A percentile compares a stretch with the other conserved stretches of the same genome.
phyloP scores from a whole-genome alignment of 108 stramenopile species.

The Epipyxis sp. region DNA sequence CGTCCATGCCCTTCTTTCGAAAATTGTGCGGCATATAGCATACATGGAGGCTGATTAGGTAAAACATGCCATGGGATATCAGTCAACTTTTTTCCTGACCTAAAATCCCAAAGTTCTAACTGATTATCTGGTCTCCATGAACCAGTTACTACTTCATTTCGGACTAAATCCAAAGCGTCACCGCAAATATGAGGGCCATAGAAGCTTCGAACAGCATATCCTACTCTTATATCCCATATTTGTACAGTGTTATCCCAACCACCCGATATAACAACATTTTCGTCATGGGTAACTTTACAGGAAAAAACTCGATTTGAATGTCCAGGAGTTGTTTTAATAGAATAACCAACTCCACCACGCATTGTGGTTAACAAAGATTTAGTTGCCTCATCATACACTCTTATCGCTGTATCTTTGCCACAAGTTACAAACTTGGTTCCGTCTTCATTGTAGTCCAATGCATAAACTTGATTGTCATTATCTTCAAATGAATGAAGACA shows the following conservation, averaged over 20 bases:
- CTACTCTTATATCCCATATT: constrained; percentile 57
- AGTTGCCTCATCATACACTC: constrained; percentile 60
- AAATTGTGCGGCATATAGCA: constrained; percentile 64
- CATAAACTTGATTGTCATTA: constrained; percentile 56
- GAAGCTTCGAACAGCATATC: constrained; percentile 48
- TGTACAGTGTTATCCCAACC: constrained; percentile 67
- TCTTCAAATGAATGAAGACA: constrained; percentile 53
- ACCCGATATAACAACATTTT: constrained; percentile 45
- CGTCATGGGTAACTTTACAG: constrained; percentile 48
- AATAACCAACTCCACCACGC: constrained; percentile 48
- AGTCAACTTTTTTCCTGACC: constrained; percentile 42
- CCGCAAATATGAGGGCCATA: constrained; percentile 63
- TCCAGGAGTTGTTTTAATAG: constrained; percentile 41
- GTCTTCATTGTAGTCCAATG: constrained; percentile 54
- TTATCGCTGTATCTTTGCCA: constrained; percentile 55
- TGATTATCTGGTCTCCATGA: constrained; percentile 56
- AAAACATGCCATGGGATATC: constrained; percentile 50
- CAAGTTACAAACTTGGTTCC: constrained; percentile 9
- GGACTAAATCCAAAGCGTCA: constrained; percentile 52
- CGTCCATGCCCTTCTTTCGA: constrained; percentile 43
- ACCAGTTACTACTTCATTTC: constrained; percentile 47
- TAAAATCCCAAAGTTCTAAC: constrained; percentile 60
- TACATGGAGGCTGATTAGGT: constrained; percentile 38
- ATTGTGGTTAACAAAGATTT: constrained; percentile 37
- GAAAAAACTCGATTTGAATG: constrained; percentile 62